phyloP scores from a whole-genome alignment of 139 green algal genomes.

The Coccomyxa sp. region DNA sequence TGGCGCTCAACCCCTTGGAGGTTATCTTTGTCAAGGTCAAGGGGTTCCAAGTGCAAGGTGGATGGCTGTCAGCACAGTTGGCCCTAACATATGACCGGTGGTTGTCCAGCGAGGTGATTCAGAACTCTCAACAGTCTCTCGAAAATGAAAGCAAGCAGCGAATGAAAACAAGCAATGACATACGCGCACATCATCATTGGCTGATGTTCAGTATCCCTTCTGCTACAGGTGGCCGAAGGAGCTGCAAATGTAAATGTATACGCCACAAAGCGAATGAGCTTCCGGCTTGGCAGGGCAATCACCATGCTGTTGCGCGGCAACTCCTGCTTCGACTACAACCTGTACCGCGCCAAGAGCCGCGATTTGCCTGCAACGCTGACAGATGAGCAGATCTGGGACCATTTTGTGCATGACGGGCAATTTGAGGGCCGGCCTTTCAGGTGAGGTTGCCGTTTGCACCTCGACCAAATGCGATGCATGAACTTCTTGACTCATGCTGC shows the following conservation, averaged over 20 bases:
- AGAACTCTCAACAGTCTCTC: background rate
- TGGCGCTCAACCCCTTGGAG: conserved; percentile 63
- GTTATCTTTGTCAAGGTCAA: conserved; percentile 82
- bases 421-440: conserved; percentile 55
- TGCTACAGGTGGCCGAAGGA: conserved; percentile 4
- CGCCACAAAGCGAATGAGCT: conserved; percentile 2
- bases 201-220: background rate
- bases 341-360: conserved; percentile 42
- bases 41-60: conserved; percentile 34
- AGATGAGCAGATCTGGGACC: conserved; percentile 37
- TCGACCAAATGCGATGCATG: background rate
- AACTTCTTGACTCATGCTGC: background rate
- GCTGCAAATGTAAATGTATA: conserved; percentile 32
- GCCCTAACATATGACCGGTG: conserved; percentile 29
- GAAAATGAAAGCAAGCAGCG: background rate
- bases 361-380: conserved; percentile 29
- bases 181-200: background rate
- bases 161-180: background rate
- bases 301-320: conserved; percentile 18
- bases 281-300: conserved; percentile 18
- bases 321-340: conserved; percentile 62
- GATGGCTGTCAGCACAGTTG: conserved; percentile 14
- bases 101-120: conserved; percentile 7
- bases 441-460: conserved; percentile 3
- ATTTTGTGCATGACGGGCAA: conserved; percentile 66